Percentiles rank a stretch among this genome's conserved stretches.
Conservation (phyloP, 2,329 filamentous ascomycete species). For the Aspergillus pseudonomiae region DNA sequence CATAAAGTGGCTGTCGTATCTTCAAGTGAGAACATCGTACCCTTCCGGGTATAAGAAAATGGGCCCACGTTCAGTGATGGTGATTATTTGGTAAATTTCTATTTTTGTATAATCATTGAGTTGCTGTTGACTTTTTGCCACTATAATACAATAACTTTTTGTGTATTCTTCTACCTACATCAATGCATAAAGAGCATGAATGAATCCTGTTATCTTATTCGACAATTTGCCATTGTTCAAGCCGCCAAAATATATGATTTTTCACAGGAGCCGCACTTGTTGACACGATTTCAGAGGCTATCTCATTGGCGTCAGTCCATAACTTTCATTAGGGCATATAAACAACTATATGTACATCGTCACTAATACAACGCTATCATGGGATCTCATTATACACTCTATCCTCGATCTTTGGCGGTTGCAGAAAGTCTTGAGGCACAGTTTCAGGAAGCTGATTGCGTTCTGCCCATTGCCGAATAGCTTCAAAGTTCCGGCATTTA, state of each 20-base stretch:
- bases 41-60: background rate
- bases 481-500: conserved; percentile 61
- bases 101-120: background rate
- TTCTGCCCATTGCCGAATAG: conserved; percentile 58
- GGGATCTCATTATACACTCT: conserved; percentile 28
- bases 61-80: background rate
- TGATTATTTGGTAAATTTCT: background rate
- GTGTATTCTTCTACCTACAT: no score
- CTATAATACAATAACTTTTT: no score
- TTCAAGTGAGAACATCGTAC: background rate
- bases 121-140: background rate
- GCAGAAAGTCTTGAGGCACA: conserved; percentile 47
- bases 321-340: conserved; percentile 1
- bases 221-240: no score
- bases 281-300: background rate
- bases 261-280: background rate
- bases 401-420: conserved; percentile 36
- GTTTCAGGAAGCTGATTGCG: conserved; percentile 52
- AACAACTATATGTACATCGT: background rate
- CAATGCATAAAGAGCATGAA: no score
- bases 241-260: background rate
- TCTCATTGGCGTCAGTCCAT: background rate
- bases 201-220: no score
- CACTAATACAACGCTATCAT: conserved; percentile 9
- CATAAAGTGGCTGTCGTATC: background rate